Base-by-base conservation (phyloP, 495 filamentous ascomycete species). In the Lepidopterella palustris region DNA sequence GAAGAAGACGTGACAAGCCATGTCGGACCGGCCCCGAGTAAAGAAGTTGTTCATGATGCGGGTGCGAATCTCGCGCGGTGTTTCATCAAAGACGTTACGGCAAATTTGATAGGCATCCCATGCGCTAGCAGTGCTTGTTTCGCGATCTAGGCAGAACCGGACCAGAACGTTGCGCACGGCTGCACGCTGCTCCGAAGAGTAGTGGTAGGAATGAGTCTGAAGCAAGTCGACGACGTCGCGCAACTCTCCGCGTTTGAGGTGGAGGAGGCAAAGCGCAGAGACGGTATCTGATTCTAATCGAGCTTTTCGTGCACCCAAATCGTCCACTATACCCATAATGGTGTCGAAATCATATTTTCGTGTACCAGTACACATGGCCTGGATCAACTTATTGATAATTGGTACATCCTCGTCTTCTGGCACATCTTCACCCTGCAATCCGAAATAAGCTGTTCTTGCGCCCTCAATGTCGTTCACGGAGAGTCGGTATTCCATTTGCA, bases 61-160 rank as follows among this genome's bases (percentile, higher is more conserved):
- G 3, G 83, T 83, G 21, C 92, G 85, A 42, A 79, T 75, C 13
- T 72, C 72, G 0, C 80, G 75, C 1, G 78, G 72, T 0, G 82
- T 82, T 69, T 96, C 92, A 9, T 87, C 82, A 76, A 97, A 96
- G 62, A 87, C 82, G 27, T 86, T 76, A 27, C 83, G 83, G 25
- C 93, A 69, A 13, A 97, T 79, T 27, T 81, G 79, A 73, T 97
- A 97, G 10, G 82, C 81, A 57, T 91, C 87, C 93, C 92, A 97
- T 3, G 80, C 77, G 20, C 77, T 79, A 3, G 82, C 79, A 4
- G 78, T 84, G 56, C 79, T 83, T 62, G 83, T 84, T 4, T 69
- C 70, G 24, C 65, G 74, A 58, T 92, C 82, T 20, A 86, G 66
- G 64, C 82, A 83, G 73, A 86, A 90, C 1, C 80, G 68, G 10